These are phyloP conservation scores for Sabuloglossum arenarium DNA, from an alignment of 495 filamentous ascomycete species.

Conservation along the genomic window DNA sequence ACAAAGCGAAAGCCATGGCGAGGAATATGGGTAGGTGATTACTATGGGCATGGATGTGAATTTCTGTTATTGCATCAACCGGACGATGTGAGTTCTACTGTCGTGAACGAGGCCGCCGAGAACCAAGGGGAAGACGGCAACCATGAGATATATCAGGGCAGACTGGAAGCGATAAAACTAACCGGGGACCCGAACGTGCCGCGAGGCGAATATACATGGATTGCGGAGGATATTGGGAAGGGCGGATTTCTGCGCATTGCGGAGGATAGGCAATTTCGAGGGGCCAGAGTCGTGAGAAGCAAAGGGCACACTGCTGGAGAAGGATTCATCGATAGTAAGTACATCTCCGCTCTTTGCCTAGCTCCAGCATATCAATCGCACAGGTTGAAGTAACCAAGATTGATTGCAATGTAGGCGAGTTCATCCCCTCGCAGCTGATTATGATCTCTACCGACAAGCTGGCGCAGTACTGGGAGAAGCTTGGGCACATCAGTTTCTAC, in stretches of 20 bases:
- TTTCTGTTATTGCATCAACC: conserved; percentile 63
- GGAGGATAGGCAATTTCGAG: conserved; percentile 44
- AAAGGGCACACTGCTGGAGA: conserved; percentile 53
- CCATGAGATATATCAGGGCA: conserved; percentile 25
- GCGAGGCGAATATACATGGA: conserved; percentile 61
- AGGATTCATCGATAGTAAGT: conserved; percentile 49
- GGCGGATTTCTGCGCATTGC: conserved; percentile 38
- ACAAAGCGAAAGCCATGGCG: conserved; percentile 61
- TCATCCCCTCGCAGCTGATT: conserved; percentile 53
- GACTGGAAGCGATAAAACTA: conserved; percentile 65
- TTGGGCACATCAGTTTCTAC: conserved; percentile 66
- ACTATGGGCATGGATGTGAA: conserved; percentile 72
- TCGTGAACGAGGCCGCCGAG: conserved; percentile 10
- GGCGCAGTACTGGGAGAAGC: conserved; percentile 63
- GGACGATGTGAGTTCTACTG: conserved; percentile 17
- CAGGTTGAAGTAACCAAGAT: too few species aligned
- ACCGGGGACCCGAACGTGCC: conserved; percentile 84
- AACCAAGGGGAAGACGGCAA: not conserved
- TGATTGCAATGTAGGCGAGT: conserved; percentile 43
- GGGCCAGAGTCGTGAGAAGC: conserved; percentile 54
- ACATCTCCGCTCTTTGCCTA: too few species aligned
- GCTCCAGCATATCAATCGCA: too few species aligned
- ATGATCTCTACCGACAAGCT: conserved; percentile 55
- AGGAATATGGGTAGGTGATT: conserved; percentile 86
- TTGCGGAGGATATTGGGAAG: conserved; percentile 51